A percentile compares a stretch with the other conserved stretches of the same genome.
Evolutionary conservation across 768 basidiomycete species (phyloP).

Genomic region (Panellus pusillus): DNA sequence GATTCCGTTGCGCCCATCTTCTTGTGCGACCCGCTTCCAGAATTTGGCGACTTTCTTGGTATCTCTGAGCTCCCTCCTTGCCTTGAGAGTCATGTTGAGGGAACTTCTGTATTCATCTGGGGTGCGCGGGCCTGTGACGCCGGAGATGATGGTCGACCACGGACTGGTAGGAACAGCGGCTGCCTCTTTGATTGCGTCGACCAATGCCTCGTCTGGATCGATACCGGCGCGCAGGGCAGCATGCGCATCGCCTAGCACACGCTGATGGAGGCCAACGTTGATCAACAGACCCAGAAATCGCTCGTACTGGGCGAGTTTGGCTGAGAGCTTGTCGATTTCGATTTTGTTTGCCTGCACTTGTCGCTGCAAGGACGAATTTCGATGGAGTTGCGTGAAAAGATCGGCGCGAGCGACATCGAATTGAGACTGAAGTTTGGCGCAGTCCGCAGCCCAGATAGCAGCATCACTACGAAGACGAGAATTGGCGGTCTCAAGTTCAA

Average conservation of each 20-base stretch:
- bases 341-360: slow-evolving; percentile 18
- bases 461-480: slow-evolving; percentile 10
- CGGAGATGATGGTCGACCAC: slow-evolving; percentile 42
- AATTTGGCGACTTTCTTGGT: slow-evolving; percentile 45
- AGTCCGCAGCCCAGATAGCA: slow-evolving; percentile 8
- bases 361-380: slow-evolving; percentile 10
- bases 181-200: slow-evolving; percentile 45
- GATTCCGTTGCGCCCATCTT: slow-evolving; percentile 25
- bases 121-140: slow-evolving; percentile 32
- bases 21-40: slow-evolving; percentile 45
- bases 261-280: slow-evolving; percentile 35
- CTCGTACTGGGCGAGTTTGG: slow-evolving; percentile 22
- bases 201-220: slow-evolving; percentile 41
- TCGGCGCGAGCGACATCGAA: slow-evolving; percentile 17
- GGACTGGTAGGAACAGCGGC: slow-evolving; percentile 36
- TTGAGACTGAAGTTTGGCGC: slow-evolving; percentile 8
- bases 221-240: slow-evolving; percentile 31
- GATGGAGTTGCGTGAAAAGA: slow-evolving; percentile 19
- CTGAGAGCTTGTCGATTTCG: slow-evolving; percentile 20
- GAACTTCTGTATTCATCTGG: slow-evolving; percentile 46
- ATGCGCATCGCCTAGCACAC: slow-evolving; percentile 34
- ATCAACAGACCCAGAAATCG: slow-evolving; percentile 30
- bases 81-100: slow-evolving; percentile 43
- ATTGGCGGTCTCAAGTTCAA: slow-evolving; percentile 24
- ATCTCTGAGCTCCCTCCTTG: slow-evolving; percentile 43